These are phyloP conservation scores for Cantharellus anzutake DNA, from an alignment of 768 basidiomycete species.

Conservation along the genomic window DNA sequence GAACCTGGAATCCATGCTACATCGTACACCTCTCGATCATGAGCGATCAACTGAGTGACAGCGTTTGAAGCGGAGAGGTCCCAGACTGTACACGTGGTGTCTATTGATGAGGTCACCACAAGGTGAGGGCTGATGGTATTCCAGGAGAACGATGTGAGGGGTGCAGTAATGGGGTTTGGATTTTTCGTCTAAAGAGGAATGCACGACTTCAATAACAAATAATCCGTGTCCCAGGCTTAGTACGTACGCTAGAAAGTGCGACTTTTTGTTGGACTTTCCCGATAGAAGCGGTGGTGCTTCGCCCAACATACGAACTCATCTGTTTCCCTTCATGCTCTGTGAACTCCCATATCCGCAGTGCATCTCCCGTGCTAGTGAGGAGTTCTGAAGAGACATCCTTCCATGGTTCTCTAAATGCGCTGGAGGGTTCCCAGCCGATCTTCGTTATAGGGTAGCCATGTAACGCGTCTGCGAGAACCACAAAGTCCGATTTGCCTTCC, in stretches of 20 bases:
- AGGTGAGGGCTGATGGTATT: conserved; percentile 79
- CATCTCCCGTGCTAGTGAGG: conserved; percentile 87
- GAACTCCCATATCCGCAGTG: conserved; percentile 83
- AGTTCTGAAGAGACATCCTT: conserved; percentile 47
- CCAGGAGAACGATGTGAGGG: conserved; percentile 95
- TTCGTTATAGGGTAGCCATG: conserved; percentile 90
- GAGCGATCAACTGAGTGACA: conserved; percentile 92
- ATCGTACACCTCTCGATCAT: conserved; percentile 91
- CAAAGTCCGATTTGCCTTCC: conserved; percentile 39
- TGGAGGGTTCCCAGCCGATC: conserved; percentile 81
- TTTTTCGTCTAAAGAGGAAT: conserved; percentile 47
- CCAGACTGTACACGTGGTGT: conserved; percentile 98
- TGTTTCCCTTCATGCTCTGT: conserved; percentile 32
- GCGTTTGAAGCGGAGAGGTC: conserved; percentile 88
- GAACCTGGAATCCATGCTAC: conserved; percentile 97
- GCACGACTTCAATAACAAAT: background rate
- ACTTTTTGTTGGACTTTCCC: conserved; percentile 57
- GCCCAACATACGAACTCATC: conserved; percentile 48
- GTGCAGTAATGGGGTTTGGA: conserved; percentile 67
- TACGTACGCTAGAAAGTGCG: conserved; percentile 47
- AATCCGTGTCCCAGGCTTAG: conserved; percentile 1
- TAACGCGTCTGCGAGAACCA: conserved; percentile 60
- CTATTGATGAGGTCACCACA: conserved; percentile 93
- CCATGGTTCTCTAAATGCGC: conserved; percentile 45
- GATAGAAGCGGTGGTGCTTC: conserved; percentile 33